These are phyloP conservation scores for Lojkania enalia DNA, from an alignment of 2,329 filamentous ascomycete genomes.

Conservation along the genomic window DNA sequence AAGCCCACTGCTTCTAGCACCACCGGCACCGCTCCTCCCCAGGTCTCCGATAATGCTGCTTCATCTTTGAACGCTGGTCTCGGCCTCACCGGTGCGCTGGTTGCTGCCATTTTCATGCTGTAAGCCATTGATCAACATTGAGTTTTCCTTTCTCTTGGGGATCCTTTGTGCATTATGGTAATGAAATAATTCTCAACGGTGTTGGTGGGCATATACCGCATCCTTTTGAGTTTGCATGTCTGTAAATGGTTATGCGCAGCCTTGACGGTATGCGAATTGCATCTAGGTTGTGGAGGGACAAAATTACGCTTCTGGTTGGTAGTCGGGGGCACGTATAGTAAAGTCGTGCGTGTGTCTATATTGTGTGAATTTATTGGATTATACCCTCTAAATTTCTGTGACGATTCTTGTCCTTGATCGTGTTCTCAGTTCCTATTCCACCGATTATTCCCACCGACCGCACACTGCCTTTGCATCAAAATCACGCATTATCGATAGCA, in stretches of 20 bases:
- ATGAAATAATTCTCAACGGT: conserved; percentile 12
- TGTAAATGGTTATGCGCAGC: background rate
- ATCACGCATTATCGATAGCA: too few relatives aligned
- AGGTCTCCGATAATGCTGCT: conserved; percentile 36
- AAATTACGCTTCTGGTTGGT: background rate
- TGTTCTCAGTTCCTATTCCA: too few relatives aligned
- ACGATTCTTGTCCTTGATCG: too few relatives aligned
- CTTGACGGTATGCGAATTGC: background rate
- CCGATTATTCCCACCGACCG: too few relatives aligned
- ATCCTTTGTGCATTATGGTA: conserved; percentile 8
- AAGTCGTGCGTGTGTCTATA: background rate
- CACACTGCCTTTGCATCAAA: too few relatives aligned
- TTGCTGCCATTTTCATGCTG: conserved; percentile 47
- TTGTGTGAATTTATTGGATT: conserved; percentile 7
- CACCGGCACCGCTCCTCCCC: conserved; percentile 24
- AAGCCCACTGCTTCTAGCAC: conserved; percentile 33
- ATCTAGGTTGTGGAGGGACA: background rate
- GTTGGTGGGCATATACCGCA: conserved; percentile 3
- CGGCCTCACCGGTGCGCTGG: conserved; percentile 47
- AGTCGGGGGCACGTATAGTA: background rate
- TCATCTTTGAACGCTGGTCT: conserved; percentile 37
- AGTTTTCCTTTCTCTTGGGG: conserved; percentile 2
- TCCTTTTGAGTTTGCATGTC: conserved; percentile 2
- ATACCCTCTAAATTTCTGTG: conserved; percentile 7
- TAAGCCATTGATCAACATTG: conserved; percentile 19